phyloP scores from a whole-genome alignment of 2,329 filamentous ascomycete genomes.

The Colletotrichum sansevieriae region DNA sequence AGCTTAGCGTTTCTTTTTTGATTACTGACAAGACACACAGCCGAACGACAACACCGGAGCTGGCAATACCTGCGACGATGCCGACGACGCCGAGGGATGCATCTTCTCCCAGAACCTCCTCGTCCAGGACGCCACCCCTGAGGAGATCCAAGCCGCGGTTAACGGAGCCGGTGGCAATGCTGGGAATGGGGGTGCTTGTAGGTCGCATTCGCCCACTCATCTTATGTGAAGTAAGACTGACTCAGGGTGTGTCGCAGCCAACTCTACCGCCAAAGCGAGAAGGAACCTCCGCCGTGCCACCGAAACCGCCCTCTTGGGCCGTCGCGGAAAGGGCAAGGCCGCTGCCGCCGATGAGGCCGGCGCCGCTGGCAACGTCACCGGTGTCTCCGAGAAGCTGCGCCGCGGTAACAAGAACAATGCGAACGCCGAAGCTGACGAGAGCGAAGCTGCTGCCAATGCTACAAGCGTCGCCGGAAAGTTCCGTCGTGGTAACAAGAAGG shows the following conservation, averaged over 20 bases:
- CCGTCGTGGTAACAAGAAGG: too few relatives aligned
- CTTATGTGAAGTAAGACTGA: not conserved
- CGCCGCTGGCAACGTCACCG: not conserved
- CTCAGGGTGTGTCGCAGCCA: not conserved
- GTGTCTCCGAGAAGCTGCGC: not conserved
- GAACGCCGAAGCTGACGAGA: not conserved
- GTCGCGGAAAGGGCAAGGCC: not conserved
- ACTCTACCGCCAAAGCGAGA: constrained; percentile 21
- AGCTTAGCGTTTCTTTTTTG: not conserved
- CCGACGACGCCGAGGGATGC: constrained; percentile 62
- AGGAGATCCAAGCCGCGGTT: constrained; percentile 64
- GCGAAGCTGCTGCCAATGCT: too few relatives aligned
- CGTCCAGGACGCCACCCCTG: constrained; percentile 65
- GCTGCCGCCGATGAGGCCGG: not conserved
- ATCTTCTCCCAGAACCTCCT: constrained; percentile 66
- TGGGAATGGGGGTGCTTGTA: constrained; percentile 29
- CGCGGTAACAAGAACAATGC: constrained; percentile 4
- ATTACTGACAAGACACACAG: not conserved
- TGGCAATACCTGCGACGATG: constrained; percentile 61
- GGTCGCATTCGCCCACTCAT: not conserved
- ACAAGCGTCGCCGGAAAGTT: too few relatives aligned
- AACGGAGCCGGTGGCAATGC: constrained; percentile 49
- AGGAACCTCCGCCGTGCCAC: not conserved
- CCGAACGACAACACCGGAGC: constrained; percentile 43
- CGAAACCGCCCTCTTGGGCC: not conserved